Base-by-base conservation (phyloP, 164 flowering plant species). In the Brasenia schreberi region DNA sequence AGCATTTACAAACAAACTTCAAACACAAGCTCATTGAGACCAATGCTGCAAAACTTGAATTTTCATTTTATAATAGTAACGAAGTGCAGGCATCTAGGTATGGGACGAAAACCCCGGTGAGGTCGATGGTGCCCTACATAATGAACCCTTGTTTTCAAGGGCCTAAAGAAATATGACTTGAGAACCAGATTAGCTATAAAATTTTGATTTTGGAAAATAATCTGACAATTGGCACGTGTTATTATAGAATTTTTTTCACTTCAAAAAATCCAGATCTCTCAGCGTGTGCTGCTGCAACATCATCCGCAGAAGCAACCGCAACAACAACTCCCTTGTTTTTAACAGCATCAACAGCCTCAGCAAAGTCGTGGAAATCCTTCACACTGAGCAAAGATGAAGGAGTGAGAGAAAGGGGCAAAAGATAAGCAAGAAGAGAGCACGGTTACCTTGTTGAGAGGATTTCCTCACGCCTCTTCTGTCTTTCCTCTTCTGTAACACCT, bases 401-500 rank as follows among this genome's bases (percentile, higher is more conserved):
- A 49, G 12, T 45, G 11, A 45, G 53, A 5, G 9, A 49, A 49
- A 49, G 16, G 39, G 39, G 56, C 56, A 49, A 5, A 49, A 14
- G 12, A 42, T 52, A n/a, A 19, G 23, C 6, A 18, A 5, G 5
- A 56, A 61, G 63, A 61, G 33, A 61, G 12, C 42, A 66, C 7
- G 39, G 14, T 18, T 42, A 95, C 99, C 94, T 86, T 53, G 97
- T 92, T 67, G 96, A 87, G 61, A 95, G 69, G 70, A 95, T 92
- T 74, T 92, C 97, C 79, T 87, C 97, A 12, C 96, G 90, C 69
- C 97, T 87, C 70, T 12, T 75, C 70, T 85, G 85, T 69, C 99
- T 81, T 81, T 92, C 99, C 76, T 90, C 98, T 52, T 95, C 97
- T 0, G 96, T 88, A 65, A 95, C 66, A 44, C 97, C 98, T 74